Base-by-base conservation (phyloP, 2,329 filamentous ascomycete species). In the Macrophomina tecta region DNA sequence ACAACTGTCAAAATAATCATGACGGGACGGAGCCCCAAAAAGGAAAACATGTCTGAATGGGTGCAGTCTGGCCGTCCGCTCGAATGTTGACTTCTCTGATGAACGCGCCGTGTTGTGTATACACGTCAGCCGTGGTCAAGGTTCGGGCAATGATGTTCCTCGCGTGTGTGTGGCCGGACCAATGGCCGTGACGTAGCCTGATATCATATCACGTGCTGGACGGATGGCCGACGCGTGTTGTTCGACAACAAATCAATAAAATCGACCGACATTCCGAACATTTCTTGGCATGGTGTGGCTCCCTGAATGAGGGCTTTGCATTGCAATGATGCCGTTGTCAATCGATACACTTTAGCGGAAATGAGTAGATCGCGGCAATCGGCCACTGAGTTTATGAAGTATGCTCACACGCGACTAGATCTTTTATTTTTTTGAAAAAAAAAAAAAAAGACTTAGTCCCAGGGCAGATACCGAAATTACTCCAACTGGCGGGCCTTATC, bases 201-300 rank as follows among this genome's bases (percentile, higher is more conserved):
- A 62, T 62, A 62, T 62, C 58, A 62, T 62, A n/a, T 62, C 58
- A 62, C 58, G 58, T 62, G 58, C 56, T 4, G 9, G 30, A 11
- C 28, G 30, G 14, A 34, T 14, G 16, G 4, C 40, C 56, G 56
- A 34, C 56, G 40, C 56, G 56, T n/a, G 55, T 60, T 60, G 56
- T 34, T 46, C 5, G 53, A 58, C 53, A 58, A 16, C 53, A n/a
- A 40, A 4, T 18, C 14, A 34, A 9, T 23, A 42, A 34, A 36
- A 23, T 40, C 56, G 23, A 61, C 55, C 55, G 55, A 58, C 55
- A 45, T n/a, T 60, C 30, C 23, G 56, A 48, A 34, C 23, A 60
- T 60, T 30, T 18, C 36, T 45, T 45, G 23, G 23, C 55, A 9
- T n/a, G 5, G 8, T 14, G 11, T 30, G 11, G n/a, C 18, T 3